These are phyloP conservation scores for Diaporthe sp. DNA, from an alignment of 2,329 filamentous ascomycete species.

Conservation along the genomic window DNA sequence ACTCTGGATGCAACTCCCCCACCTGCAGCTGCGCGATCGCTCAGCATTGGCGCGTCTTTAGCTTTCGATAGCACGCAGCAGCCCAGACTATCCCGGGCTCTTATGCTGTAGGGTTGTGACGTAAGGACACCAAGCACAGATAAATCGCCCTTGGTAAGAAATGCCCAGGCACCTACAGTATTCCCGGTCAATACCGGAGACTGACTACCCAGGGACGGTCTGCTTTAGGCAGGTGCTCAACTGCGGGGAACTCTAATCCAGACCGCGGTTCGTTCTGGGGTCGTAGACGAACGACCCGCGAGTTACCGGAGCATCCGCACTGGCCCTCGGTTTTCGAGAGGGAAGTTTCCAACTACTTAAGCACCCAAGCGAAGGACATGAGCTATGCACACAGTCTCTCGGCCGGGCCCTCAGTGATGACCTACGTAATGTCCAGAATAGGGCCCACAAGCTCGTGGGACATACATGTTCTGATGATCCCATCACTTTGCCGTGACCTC, in stretches of 20 bases:
- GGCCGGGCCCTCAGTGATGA: no score
- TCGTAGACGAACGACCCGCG: background rate
- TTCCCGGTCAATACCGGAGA: background rate
- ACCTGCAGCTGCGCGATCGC: background rate
- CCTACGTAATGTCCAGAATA: no score
- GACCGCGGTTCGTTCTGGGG: background rate
- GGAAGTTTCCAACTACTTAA: no score
- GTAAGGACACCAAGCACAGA: no score
- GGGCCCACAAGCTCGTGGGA: no score
- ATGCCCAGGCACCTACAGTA: background rate
- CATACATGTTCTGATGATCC: no score
- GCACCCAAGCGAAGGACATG: no score
- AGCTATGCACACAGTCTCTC: no score
- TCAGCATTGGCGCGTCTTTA: conserved; percentile 10
- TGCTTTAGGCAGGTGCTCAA: conserved; percentile 21
- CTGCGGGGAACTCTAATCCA: conserved; percentile 5
- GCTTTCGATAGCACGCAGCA: conserved; percentile 14
- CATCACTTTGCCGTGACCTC: no score
- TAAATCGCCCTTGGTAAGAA: background rate
- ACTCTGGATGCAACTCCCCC: background rate
- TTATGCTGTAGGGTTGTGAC: background rate
- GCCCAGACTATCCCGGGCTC: background rate
- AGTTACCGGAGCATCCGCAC: background rate
- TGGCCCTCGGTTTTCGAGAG: no score
- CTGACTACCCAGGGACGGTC: background rate